Evolutionary conservation across 768 basidiomycete species (phyloP).

Genomic region (Suillus fuscotomentosus): DNA sequence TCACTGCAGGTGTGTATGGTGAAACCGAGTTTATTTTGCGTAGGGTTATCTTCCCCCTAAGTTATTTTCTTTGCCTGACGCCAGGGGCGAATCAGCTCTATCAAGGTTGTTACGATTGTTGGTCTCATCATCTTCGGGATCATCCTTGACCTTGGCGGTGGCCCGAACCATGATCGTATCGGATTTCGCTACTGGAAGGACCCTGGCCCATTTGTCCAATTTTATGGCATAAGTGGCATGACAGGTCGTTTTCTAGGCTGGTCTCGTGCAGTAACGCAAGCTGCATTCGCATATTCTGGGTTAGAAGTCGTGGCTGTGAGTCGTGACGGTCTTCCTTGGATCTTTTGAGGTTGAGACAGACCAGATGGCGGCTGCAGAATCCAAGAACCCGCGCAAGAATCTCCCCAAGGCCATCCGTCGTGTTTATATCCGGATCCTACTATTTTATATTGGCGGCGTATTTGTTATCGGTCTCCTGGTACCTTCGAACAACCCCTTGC

Average conservation of each 20-base stretch:
- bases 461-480: constrained; percentile 51
- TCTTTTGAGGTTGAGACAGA: neutral
- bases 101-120: constrained; percentile 50
- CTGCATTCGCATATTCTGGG: constrained; percentile 60
- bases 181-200: constrained; percentile 48
- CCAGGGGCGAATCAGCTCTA: constrained; percentile 32
- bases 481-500: constrained; percentile 42
- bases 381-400: constrained; percentile 47
- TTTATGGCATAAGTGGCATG: constrained; percentile 35
- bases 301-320: constrained; percentile 50
- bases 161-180: constrained; percentile 50
- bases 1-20: constrained; percentile 36
- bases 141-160: constrained; percentile 52
- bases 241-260: constrained; percentile 51
- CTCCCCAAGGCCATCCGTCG: constrained; percentile 38
- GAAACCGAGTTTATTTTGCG: constrained; percentile 50
- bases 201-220: constrained; percentile 59
- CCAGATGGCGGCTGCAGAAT: constrained; percentile 45
- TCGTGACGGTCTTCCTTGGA: neutral
- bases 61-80: neutral
- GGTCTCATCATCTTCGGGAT: constrained; percentile 48
- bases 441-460: constrained; percentile 39
- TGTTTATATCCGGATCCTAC: constrained; percentile 45
- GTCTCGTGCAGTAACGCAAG: constrained; percentile 56
- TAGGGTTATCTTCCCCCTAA: neutral